phyloP scores from a whole-genome alignment of 768 basidiomycete genomes.

The Mycena vitilis region DNA sequence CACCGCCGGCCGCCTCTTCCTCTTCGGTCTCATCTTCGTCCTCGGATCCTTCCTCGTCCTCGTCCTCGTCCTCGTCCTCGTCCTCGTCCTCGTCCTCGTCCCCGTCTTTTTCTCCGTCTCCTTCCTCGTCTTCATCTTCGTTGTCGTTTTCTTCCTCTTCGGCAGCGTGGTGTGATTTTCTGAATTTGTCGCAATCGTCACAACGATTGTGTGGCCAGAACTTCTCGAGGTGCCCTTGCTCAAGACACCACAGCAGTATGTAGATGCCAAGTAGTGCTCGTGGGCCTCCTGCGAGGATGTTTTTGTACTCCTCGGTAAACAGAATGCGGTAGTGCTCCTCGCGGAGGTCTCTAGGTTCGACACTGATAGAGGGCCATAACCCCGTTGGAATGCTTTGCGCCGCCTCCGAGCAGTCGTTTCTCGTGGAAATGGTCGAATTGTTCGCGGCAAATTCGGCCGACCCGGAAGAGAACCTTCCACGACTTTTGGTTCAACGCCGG shows the following conservation, averaged over 20 bases:
- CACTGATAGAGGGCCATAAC: slow-evolving; percentile 2
- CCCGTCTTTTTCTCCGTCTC: too few relatives aligned
- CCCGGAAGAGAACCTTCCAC: too few relatives aligned
- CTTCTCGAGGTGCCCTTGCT: neutral
- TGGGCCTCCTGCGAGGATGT: slow-evolving; percentile 10
- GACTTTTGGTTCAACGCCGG: too few relatives aligned
- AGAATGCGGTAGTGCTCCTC: neutral
- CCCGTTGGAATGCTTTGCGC: too few relatives aligned
- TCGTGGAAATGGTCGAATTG: too few relatives aligned
- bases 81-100: neutral
- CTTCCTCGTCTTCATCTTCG: too few relatives aligned
- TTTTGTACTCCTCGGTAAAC: slow-evolving; percentile 30
- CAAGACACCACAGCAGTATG: slow-evolving; percentile 19
- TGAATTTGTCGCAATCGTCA: neutral
- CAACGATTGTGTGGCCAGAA: slow-evolving; percentile 17
- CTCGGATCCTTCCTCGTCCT: neutral
- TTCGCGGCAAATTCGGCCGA: too few relatives aligned
- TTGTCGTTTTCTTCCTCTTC: neutral
- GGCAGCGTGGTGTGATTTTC: slow-evolving; percentile 7
- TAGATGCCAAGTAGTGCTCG: slow-evolving; percentile 14
- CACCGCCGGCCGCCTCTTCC: neutral
- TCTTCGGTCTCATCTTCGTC: neutral
- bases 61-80: too few relatives aligned
- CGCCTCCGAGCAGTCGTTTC: too few relatives aligned
- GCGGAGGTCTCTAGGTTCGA: neutral